phyloP scores from a whole-genome alignment of 129 eudicot species.

The Erigeron canadensis region DNA sequence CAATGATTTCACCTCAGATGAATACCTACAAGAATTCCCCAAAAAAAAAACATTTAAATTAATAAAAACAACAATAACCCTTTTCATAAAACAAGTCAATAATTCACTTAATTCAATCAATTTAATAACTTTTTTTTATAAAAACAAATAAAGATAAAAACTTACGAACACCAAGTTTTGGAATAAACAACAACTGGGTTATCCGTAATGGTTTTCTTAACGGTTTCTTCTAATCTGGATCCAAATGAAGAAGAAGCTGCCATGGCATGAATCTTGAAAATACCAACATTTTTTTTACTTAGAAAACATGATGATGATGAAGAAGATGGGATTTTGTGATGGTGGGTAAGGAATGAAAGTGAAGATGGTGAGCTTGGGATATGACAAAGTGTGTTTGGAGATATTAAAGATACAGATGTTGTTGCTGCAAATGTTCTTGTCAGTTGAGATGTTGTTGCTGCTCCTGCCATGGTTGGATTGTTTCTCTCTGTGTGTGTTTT shows the following conservation, averaged over 20 bases:
- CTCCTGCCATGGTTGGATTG: constrained; percentile 37
- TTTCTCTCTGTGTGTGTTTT: not conserved
- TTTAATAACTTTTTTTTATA: too few relatives aligned
- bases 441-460: constrained; percentile 32
- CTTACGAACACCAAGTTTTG: constrained; percentile 91
- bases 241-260: constrained; percentile 54
- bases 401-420: constrained; percentile 19
- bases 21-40: constrained; percentile 54
- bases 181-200: constrained; percentile 95
- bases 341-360: constrained; percentile 15
- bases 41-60: not conserved
- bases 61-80: constrained; percentile 6
- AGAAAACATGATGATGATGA: not conserved
- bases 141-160: not conserved
- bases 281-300: constrained; percentile 31
- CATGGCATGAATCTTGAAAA: constrained; percentile 55
- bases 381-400: constrained; percentile 12
- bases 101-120: not conserved
- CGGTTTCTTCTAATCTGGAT: constrained; percentile 65
- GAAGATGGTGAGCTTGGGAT: constrained; percentile 21
- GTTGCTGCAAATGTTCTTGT: constrained; percentile 19
- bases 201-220: constrained; percentile 65
- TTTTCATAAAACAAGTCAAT: not conserved
- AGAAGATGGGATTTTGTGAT: not conserved
- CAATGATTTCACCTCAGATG: constrained; percentile 84